These are phyloP conservation scores for Jacaranda copaia DNA, from an alignment of 257 asterid species.

Conservation along the genomic window DNA sequence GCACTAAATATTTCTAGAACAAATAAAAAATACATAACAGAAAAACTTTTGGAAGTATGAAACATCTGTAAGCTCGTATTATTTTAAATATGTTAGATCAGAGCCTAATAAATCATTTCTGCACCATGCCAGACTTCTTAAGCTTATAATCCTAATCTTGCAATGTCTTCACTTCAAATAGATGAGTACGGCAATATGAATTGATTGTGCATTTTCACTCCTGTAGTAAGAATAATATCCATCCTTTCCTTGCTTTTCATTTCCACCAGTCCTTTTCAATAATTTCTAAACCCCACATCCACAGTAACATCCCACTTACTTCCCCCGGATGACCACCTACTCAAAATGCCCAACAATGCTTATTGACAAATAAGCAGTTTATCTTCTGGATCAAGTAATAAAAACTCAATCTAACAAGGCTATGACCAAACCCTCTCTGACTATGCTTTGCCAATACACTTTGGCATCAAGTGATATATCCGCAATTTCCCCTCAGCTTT, in stretches of 20 bases:
- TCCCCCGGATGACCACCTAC: background rate
- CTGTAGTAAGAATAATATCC: background rate
- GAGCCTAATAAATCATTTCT: constrained; percentile 5
- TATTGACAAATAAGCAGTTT: background rate
- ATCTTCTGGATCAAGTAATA: background rate
- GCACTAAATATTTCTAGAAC: background rate
- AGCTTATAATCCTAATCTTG: background rate
- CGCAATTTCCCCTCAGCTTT: background rate
- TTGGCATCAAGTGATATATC: constrained; percentile 4
- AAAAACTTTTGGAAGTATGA: background rate
- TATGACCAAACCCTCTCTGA: background rate
- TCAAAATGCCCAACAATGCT: background rate
- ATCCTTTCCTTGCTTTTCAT: background rate
- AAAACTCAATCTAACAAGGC: background rate
- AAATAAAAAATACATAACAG: background rate
- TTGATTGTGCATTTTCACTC: background rate
- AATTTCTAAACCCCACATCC: background rate
- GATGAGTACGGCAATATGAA: background rate
- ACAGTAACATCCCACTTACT: background rate
- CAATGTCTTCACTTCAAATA: constrained; percentile 8
- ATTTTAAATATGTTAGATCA: background rate
- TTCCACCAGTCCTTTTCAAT: background rate
- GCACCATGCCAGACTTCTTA: constrained; percentile 1
- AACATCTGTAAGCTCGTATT: constrained; percentile 10
- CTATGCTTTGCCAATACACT: background rate